phyloP scores from a whole-genome alignment of 225 moss, liverwort and hornwort species.

The Climacium dendroides region DNA sequence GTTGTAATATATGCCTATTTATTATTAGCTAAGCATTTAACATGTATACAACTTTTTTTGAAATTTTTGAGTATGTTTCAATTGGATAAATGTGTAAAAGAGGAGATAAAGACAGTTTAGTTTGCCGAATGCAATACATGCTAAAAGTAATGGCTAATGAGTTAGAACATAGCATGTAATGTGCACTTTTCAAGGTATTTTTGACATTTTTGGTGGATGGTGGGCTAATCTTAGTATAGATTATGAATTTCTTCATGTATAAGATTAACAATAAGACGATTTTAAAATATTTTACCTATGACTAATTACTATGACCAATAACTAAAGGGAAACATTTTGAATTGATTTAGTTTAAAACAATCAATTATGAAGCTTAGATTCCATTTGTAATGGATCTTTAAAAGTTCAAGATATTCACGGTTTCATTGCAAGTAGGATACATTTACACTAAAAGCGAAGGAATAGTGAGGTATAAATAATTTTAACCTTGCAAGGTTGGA shows the following conservation, averaged over 20 bases:
- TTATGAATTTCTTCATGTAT: too few species aligned
- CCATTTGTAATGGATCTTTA: rapidly evolving
- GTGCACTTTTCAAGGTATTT: rapidly evolving
- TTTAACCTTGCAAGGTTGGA: neutral
- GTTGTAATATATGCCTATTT: neutral
- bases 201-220: neutral
- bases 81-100: neutral
- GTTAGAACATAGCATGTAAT: neutral
- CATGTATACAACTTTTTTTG: too few species aligned
- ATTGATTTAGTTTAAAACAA: neutral
- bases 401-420: neutral
- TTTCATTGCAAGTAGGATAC: neutral
- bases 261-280: neutral
- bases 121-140: neutral
- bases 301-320: too few species aligned
- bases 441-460: neutral
- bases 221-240: too few species aligned
- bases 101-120: neutral
- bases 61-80: neutral
- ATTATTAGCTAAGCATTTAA: too few species aligned
- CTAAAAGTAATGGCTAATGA: neutral
- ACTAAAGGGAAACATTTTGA: too few species aligned
- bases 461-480: neutral
- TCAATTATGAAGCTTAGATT: too few species aligned
- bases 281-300: neutral